Evolutionary conservation across 495 filamentous ascomycete species (phyloP), one percentile per base, ranked within the genome.

Genomic region (Penicillium steckii): DNA sequence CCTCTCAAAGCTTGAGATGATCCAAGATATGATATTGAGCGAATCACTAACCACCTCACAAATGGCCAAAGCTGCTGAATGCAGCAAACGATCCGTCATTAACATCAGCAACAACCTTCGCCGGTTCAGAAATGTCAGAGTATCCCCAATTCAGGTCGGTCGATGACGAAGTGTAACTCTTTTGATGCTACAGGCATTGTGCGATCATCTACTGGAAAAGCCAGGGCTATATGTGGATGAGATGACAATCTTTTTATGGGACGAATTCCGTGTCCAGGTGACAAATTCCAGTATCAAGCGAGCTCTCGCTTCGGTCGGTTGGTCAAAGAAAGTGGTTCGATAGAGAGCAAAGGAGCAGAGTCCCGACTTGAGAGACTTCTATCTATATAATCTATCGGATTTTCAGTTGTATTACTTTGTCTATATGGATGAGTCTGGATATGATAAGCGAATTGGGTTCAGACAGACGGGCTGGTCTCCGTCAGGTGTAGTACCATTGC

Each of bases 41-140:
- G 51, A 61, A 49, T 44, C 44, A 24, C 52, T 59, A 29, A 57
- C 43, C 29, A 48, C 38, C 25, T 48, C 29, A 25, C 41, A 66
- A 40, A 66, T 64, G 22, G 60, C 57, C 29, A 40, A 57, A 44
- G 53, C 40, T 46, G 57, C 50, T 33, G 35, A 46, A 30, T 65
- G 57, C 30, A 65, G 51, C 37, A 24, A 52, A 17, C 55, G 55
- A 29, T 57, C 53, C 8, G 49, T 67, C 41, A 54, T 37, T 52
- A 38, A 44, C 29, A 65, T 63, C 46, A 43, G 52, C 38, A 60
- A 49, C 8, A 65, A 64, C 44, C 44, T 67, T 44, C 57, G 49
- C n/a, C 44, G 33, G 24, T 67, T 62, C 27, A 12, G 27, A 5
- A 29, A 12, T 29, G 6, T 12, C 27, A 29, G 12, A 5, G 5